Conservation (phyloP, 2,329 filamentous ascomycete genomes). For the Harringtonia aguacate region DNA sequence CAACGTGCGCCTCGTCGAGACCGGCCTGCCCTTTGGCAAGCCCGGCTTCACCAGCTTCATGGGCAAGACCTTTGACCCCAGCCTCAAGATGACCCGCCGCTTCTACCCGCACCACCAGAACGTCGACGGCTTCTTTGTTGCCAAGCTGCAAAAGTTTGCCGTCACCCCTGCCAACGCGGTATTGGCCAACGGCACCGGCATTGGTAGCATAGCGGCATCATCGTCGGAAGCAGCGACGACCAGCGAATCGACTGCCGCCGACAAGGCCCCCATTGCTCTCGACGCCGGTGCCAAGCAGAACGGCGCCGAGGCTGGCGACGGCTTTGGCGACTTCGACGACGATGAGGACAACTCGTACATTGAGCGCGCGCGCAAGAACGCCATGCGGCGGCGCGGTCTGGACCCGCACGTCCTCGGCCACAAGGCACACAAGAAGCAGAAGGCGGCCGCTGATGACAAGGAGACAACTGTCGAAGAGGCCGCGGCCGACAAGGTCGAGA, state of each 20-base stretch:
- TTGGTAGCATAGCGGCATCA: too few species aligned
- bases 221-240: conserved; percentile 5
- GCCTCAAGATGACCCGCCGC: conserved; percentile 69
- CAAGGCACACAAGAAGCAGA: conserved; percentile 14
- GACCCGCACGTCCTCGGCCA: conserved; percentile 52
- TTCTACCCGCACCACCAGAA: conserved; percentile 76
- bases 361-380: conserved; percentile 60
- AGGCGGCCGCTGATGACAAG: background rate
- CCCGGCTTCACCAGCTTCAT: conserved; percentile 86
- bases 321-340: conserved; percentile 66
- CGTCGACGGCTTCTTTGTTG: conserved; percentile 92
- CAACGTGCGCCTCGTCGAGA: conserved; percentile 88
- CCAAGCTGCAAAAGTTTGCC: conserved; percentile 89
- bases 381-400: conserved; percentile 62
- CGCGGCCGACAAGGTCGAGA: background rate
- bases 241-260: conserved; percentile 27
- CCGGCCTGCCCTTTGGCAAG: conserved; percentile 79
- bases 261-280: conserved; percentile 57
- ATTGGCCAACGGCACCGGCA: conserved; percentile 1
- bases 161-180: conserved; percentile 56
- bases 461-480: background rate
- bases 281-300: conserved; percentile 30
- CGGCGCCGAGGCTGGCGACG: conserved; percentile 27
- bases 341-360: conserved; percentile 63
- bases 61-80: conserved; percentile 83